Evolutionary conservation across 2,329 filamentous ascomycete genomes (phyloP).

Genomic region (Claviceps sp.): DNA sequence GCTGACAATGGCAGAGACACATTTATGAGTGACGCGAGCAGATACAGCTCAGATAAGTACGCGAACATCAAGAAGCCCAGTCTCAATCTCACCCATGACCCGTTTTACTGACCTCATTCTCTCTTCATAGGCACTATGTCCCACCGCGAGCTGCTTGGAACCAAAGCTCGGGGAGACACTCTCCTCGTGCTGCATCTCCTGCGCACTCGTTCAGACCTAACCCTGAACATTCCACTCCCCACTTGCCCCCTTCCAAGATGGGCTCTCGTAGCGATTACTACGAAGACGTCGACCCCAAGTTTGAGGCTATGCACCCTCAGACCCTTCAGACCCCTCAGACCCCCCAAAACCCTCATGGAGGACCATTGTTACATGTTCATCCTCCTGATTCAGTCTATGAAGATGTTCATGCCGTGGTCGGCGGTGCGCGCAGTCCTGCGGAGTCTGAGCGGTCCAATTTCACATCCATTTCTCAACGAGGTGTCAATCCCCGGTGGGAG

Average conservation of each 20-base stretch:
- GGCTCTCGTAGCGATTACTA: slow-evolving; percentile 50
- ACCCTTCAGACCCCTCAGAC: slow-evolving; percentile 24
- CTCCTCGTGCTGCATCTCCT: slow-evolving; percentile 33
- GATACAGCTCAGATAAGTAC: slow-evolving; percentile 62
- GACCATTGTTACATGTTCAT: slow-evolving; percentile 13
- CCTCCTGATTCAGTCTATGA: slow-evolving; percentile 39
- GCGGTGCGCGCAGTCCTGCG: slow-evolving; percentile 53
- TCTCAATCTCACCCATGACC: background rate
- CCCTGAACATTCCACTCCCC: slow-evolving; percentile 24
- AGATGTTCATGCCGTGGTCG: slow-evolving; percentile 38
- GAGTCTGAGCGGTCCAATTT: slow-evolving; percentile 74
- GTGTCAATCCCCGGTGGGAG: slow-evolving; percentile 80
- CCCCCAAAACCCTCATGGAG: slow-evolving; percentile 26
- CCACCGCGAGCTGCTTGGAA: slow-evolving; percentile 46
- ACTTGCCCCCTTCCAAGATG: slow-evolving; percentile 20
- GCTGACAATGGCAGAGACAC: slow-evolving; percentile 29
- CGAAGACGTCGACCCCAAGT: slow-evolving; percentile 85
- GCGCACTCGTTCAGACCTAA: slow-evolving; percentile 21
- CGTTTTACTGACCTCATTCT: background rate
- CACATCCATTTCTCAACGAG: slow-evolving; percentile 79
- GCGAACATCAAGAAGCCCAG: slow-evolving; percentile 4
- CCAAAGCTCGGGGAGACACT: slow-evolving; percentile 28
- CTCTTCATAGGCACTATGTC: slow-evolving; percentile 32
- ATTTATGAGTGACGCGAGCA: slow-evolving; percentile 52
- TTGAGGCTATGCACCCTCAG: slow-evolving; percentile 22